Evolutionary conservation across 1,284 basidiomycete genomes (phyloP).

Genomic region (Boletus smithii): DNA sequence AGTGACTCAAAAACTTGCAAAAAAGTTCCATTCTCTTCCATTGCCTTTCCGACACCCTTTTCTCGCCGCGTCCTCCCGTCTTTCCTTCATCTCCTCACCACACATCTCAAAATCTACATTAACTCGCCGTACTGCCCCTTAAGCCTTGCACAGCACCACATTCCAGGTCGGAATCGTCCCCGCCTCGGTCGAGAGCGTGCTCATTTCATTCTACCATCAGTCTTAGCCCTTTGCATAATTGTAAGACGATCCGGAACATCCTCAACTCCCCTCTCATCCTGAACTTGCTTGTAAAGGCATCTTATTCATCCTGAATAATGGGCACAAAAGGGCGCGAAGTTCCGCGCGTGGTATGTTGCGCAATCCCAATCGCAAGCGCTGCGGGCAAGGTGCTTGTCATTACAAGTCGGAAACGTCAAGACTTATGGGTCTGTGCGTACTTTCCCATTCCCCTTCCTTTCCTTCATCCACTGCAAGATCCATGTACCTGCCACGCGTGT

Average conservation of each 20-base stretch:
- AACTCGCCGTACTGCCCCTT: constrained; percentile 14
- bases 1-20: constrained; percentile 23
- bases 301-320: constrained; percentile 42
- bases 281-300: constrained; percentile 12
- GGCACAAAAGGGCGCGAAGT: constrained; percentile 72
- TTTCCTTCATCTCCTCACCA: constrained; percentile 1
- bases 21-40: constrained; percentile 17
- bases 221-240: neutral
- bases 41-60: constrained; percentile 8
- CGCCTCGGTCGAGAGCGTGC: neutral
- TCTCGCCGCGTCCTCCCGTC: constrained; percentile 6
- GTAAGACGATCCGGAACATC: constrained; percentile 1
- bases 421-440: constrained; percentile 81
- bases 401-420: constrained; percentile 74
- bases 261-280: neutral
- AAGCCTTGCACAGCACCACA: constrained; percentile 5
- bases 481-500: constrained; percentile 8
- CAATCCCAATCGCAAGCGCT: constrained; percentile 71
- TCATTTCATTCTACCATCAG: constrained; percentile 12
- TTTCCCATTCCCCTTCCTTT: constrained; percentile 11
- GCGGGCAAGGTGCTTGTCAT: constrained; percentile 74
- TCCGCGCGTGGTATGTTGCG: constrained; percentile 81
- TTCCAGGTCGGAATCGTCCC: constrained; percentile 11
- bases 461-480: constrained; percentile 1
- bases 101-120: constrained; percentile 4